phyloP scores from a whole-genome alignment of 148 eudicot genomes.

The Persicaria maculosa region DNA sequence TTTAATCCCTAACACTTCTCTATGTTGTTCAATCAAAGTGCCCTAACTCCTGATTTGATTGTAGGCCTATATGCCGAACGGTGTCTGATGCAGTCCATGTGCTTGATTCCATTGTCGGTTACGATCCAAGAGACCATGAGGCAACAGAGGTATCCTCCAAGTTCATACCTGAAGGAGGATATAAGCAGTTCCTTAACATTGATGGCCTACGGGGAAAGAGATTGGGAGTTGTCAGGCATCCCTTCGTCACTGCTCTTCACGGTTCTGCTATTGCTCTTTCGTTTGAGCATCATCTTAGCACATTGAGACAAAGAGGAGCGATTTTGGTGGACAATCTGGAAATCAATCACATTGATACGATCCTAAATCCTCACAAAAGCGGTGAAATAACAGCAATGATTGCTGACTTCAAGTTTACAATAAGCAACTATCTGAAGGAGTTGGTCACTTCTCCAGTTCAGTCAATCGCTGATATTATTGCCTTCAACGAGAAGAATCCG shows the following conservation, averaged over 20 bases:
- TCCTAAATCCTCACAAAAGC: constrained; percentile 25
- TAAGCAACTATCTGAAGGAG: constrained; percentile 28
- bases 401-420: constrained; percentile 37
- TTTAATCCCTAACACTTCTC: neutral
- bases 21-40: neutral
- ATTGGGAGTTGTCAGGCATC: constrained; percentile 53
- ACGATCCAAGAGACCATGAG: constrained; percentile 39
- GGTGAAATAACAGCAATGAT: constrained; percentile 32
- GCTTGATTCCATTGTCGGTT: constrained; percentile 54
- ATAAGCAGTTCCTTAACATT: constrained; percentile 34
- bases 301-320: constrained; percentile 39
- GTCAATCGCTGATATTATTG: constrained; percentile 50
- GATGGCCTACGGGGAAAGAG: constrained; percentile 15
- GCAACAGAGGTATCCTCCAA: constrained; percentile 42
- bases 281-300: constrained; percentile 44
- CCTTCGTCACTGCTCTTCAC: constrained; percentile 35
- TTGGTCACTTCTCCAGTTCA: constrained; percentile 46
- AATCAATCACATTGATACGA: constrained; percentile 20
- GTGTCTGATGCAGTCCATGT: constrained; percentile 66
- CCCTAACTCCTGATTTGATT: neutral
- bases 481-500: constrained; percentile 44
- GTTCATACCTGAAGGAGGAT: constrained; percentile 60
- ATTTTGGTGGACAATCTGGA: constrained; percentile 33
- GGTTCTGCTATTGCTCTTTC: constrained; percentile 23
- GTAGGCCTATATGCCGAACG: constrained; percentile 71